These are phyloP conservation scores for Myriangium duriaei DNA, from an alignment of 2,329 filamentous ascomycete species.

Conservation along the genomic window DNA sequence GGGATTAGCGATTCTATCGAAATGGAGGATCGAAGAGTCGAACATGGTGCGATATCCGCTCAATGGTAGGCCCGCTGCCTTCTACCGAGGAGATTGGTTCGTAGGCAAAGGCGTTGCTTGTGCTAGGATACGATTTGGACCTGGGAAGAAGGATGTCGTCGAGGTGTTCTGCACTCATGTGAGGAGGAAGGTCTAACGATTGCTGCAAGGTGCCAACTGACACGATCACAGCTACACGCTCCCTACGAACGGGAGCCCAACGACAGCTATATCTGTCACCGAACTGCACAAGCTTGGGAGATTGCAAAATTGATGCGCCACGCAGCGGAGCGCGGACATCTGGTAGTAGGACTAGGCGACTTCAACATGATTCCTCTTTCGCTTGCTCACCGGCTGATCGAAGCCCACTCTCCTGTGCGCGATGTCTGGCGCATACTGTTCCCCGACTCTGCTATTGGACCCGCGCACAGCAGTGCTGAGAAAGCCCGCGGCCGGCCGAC, in stretches of 20 bases:
- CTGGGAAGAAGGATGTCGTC: slow-evolving; percentile 50
- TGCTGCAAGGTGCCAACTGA: too few relatives aligned
- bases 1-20: slow-evolving; percentile 76
- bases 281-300: slow-evolving; percentile 88
- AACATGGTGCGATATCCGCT: slow-evolving; percentile 79
- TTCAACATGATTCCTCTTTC: slow-evolving; percentile 94
- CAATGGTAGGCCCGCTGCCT: slow-evolving; percentile 84
- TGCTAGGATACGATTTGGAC: slow-evolving; percentile 63
- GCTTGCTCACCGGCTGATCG: slow-evolving; percentile 71
- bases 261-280: slow-evolving; percentile 82
- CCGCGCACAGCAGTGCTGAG: slow-evolving; percentile 54
- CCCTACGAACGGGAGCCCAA: slow-evolving; percentile 69
- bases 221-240: slow-evolving; percentile 48
- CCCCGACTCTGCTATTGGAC: slow-evolving; percentile 70
- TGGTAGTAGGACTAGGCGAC: slow-evolving; percentile 79
- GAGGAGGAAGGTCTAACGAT: too few relatives aligned
- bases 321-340: slow-evolving; percentile 65
- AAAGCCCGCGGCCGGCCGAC: slow-evolving; percentile 51
- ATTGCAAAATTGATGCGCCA: slow-evolving; percentile 78
- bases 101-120: slow-evolving; percentile 89
- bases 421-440: slow-evolving; percentile 80
- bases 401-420: slow-evolving; percentile 59
- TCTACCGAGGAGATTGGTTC: slow-evolving; percentile 91
- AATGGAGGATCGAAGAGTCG: slow-evolving; percentile 86
- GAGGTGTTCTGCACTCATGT: slow-evolving; percentile 88